Conservation (phyloP, 169 alveolate genomes). For the Plasmodium sp. region DNA sequence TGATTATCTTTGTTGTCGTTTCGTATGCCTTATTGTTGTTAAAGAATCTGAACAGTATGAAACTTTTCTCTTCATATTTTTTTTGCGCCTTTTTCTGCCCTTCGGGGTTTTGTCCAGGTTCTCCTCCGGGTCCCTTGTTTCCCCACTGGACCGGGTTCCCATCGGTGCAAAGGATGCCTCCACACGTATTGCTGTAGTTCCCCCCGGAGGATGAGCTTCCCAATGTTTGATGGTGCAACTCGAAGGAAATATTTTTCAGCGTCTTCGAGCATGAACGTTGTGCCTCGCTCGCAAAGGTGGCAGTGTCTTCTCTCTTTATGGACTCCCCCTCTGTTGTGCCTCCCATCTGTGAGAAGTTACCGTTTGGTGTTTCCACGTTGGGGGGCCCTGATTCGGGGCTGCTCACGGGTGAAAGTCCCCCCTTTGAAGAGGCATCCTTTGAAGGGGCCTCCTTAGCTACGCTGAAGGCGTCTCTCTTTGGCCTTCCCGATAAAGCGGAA, state of each 20-base stretch:
- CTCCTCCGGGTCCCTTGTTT: background rate
- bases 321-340: background rate
- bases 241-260: constrained; percentile 6
- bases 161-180: background rate
- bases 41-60: constrained; percentile 57
- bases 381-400: background rate
- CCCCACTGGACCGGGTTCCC: background rate
- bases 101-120: constrained; percentile 5
- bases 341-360: background rate
- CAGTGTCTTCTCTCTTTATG: constrained; percentile 25
- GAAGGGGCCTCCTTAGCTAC: background rate
- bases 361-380: background rate
- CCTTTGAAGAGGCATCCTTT: background rate
- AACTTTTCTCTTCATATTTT: constrained; percentile 71
- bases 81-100: constrained; percentile 5
- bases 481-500: background rate
- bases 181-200: background rate
- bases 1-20: constrained; percentile 66
- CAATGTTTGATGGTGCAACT: background rate
- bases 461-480: background rate
- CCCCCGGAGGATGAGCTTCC: background rate
- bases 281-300: background rate
- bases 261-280: background rate
- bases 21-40: constrained; percentile 71
- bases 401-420: background rate